Evolutionary conservation across 192 early-diverging fungal genomes (phyloP).

Genomic region (Physocladia obscura): DNA sequence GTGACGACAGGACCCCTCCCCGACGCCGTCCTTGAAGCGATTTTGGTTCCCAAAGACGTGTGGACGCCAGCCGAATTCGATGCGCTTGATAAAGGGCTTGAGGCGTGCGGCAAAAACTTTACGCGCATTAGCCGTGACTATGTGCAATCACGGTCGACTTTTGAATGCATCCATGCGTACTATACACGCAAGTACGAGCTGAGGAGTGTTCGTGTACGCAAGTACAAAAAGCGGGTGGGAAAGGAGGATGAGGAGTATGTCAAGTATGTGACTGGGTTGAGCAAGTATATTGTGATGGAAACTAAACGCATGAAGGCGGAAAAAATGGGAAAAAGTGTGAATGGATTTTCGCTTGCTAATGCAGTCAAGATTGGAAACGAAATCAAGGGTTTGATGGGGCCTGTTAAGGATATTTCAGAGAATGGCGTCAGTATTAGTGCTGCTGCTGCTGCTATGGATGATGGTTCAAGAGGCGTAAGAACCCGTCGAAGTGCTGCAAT

Average conservation of each 20-base stretch:
- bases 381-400: conserved; percentile 3
- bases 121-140: conserved; percentile 16
- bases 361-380: not conserved
- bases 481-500: not conserved
- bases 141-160: not conserved
- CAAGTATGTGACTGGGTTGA: conserved; percentile 16
- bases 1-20: conserved; percentile 11
- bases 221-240: conserved; percentile 23
- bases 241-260: conserved; percentile 31
- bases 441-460: not conserved
- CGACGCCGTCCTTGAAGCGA: conserved; percentile 11
- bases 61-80: conserved; percentile 28
- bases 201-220: conserved; percentile 9
- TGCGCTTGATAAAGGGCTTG: conserved; percentile 23
- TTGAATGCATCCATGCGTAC: conserved; percentile 29
- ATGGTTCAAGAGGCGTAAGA: not conserved
- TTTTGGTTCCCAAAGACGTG: not conserved
- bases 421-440: not conserved
- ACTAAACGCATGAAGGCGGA: conserved; percentile 24
- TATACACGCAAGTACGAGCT: conserved; percentile 24
- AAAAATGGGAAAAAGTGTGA: not conserved
- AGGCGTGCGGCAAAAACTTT: conserved; percentile 28
- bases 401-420: conserved; percentile 9
- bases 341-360: not conserved
- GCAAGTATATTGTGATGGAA: conserved; percentile 20